Evolutionary conservation across 371 early-diverging fungal species (phyloP).

Genomic region (Lichtheimia corymbifera): DNA sequence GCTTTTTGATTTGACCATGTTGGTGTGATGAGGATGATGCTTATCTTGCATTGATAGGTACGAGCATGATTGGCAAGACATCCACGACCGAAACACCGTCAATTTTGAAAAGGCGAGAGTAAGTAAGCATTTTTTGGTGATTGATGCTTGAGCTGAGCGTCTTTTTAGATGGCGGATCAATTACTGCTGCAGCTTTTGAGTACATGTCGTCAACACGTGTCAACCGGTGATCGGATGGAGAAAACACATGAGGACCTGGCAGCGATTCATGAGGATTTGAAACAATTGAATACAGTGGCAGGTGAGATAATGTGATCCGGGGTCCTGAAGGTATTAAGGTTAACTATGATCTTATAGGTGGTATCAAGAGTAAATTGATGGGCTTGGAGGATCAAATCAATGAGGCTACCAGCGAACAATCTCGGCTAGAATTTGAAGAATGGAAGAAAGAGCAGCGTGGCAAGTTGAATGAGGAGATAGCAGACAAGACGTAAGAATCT

Average conservation of each 20-base stretch:
- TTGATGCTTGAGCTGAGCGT: constrained; percentile 2
- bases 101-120: constrained; percentile 33
- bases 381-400: constrained; percentile 28
- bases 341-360: constrained; percentile 8
- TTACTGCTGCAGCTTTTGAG: constrained; percentile 13
- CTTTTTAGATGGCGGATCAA: constrained; percentile 21
- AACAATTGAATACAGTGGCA: constrained; percentile 1
- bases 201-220: constrained; percentile 16
- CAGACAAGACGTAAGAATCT: constrained; percentile 18
- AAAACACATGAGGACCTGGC: neutral
- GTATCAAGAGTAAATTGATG: constrained; percentile 14
- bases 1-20: too few species aligned
- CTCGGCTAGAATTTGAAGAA: constrained; percentile 30
- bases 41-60: constrained; percentile 7
- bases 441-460: constrained; percentile 34
- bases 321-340: too few species aligned
- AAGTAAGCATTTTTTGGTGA: neutral
- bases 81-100: constrained; percentile 20
- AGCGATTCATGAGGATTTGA: constrained; percentile 13
- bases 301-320: constrained; percentile 1
- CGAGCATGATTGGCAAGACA: constrained; percentile 22
- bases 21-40: too few species aligned
- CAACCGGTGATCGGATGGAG: constrained; percentile 9
- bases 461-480: constrained; percentile 7
- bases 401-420: constrained; percentile 19